Base-by-base conservation (phyloP, 495 filamentous ascomycete species). In the Penicillium steckii region DNA sequence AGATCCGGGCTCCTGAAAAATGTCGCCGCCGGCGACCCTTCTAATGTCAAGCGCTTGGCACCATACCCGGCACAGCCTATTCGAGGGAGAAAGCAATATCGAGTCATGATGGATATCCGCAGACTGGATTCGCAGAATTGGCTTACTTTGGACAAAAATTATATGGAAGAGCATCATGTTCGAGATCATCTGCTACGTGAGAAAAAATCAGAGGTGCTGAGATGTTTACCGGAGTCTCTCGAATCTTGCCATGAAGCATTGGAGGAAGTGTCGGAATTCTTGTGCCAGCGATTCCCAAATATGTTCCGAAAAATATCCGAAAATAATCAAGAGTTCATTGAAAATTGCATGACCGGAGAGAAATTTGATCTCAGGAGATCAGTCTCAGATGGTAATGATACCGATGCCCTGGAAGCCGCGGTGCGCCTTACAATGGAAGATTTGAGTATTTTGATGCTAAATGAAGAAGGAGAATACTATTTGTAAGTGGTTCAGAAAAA, bases 401-500 rank as follows among this genome's bases (percentile, higher is more conserved):
- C 57, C 12, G 73, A 79, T 46, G 78, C 80, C 23, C 65, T 84
- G 26, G 81, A 84, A 58, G 67, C 78, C 13, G 80, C 79, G n/a
- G 81, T 80, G 6, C 65, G 76, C 49, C 63, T 83, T 23, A 74
- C 76, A 15, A 81, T 80, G 78, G 80, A 83, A 59, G 81, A 83
- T 53, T 67, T 84, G 41, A 83, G 76, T 51, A 67, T 84, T 41
- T 38, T 84, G 33, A 68, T 77, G 64, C 73, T 73, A 53, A 77
- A 81, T 33, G 65, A 67, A 24, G 71, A 76, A 8, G 69, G 62
- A 8, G 68, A 78, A 49, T 78, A 80, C 47, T 76, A 78, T 44
- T 58, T 81, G 77, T 81, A 55, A 59, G 77, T 69, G 4, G 7
- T 21, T n/a, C 23, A 0, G 9, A 32, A 23, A 33, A 10, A 15